Evolutionary conservation across 179 eudicot genomes (phyloP), one percentile per base, ranked within the genome.

Genomic region (Patellifolia procumbens): DNA sequence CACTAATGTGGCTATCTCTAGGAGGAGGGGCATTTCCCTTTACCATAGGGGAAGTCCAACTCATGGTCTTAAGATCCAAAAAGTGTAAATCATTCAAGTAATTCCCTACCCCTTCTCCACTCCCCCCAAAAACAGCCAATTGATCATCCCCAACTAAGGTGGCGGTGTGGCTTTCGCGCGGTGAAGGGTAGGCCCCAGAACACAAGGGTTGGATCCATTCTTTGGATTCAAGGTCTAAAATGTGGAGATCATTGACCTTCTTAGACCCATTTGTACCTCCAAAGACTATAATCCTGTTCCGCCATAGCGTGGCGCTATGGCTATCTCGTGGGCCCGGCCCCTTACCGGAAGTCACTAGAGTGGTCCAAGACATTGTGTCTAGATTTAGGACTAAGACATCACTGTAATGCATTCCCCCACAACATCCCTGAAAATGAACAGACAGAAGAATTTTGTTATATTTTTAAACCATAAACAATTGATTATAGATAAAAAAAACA

Each of bases 381-480:
- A 92, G 89, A 66, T 91, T 89, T 63, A 91, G 88, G 62, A 84
- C 81, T 16, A 91, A 81, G 17, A 92, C 94, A 73, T 94, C 98
- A 70, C 97, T 87, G 87, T 88, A 94, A 76, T 94, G 98, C 81
- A 94, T 56, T 15, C 97, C 98, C 42, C 98, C 98, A 80, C 97
- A 88, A 62, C 98, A 94, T 78, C 98, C 98, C 98, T 93, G 88
- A 78, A 75, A 68, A 68, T 67, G 29, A 39, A 37, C 31, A 62
- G 42, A 48, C 52, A 64, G 20, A 74, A 5, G 15, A 70, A 51
- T 45, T 68, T 24, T 68, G 1, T 55, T 19, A 39, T 39, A 39
- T 11, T 39, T 11, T n/a, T n/a, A n/a, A n/a, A n/a, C n/a, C n/a
- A n/a, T n/a, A n/a, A n/a, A n/a, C n/a, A n/a, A n/a, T n/a, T n/a